Evolutionary conservation across 441 rosid genomes (phyloP), one percentile per base, ranked within the genome.

Genomic region (Jatropha multifida): DNA sequence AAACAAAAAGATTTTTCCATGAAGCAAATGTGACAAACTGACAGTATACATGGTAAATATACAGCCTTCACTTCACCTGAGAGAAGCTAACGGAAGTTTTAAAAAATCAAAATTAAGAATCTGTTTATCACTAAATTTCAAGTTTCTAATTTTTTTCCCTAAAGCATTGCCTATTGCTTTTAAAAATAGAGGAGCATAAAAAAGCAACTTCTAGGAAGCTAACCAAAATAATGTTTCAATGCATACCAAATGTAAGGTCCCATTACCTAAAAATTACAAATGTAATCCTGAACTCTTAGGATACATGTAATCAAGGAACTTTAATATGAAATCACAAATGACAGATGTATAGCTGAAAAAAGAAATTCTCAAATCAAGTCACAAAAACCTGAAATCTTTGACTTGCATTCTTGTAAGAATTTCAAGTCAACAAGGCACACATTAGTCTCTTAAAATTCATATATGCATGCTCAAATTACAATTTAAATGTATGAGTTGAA

Each of bases 321-420:
- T 51, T 65, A 56, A 7, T 37, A 73, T 64, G 20, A 48, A 40
- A 5, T 55, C 18, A 52, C 18, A n/a, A 15, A 12, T 46, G 44
- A 15, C 32, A 56, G 65, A 17, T 23, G 65, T 4, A 9, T 37
- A 56, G 54, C n/a, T 20, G 15, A 12, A 59, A 23, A 58, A 40
- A 20, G 4, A 48, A 55, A 17, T 12, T 17, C 44, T 17, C 48
- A 18, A 55, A 18, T 27, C 40, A 49, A 48, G 58, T 58, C 27
- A 18, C 48, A 4, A 7, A 67, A n/a, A 55, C 37, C 13, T 48
- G 48, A 38, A 18, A 52, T 4, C 6, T 69, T 17, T 55, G 26
- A 70, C 51, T 56, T 38, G 42, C 23, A 68, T 51, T 51, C 14
- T 38, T 71, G 42, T 11, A 60, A 49, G 55, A 72, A 15, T 78